phyloP scores from a whole-genome alignment of 2,329 filamentous ascomycete species.

The Fusarium continuum region DNA sequence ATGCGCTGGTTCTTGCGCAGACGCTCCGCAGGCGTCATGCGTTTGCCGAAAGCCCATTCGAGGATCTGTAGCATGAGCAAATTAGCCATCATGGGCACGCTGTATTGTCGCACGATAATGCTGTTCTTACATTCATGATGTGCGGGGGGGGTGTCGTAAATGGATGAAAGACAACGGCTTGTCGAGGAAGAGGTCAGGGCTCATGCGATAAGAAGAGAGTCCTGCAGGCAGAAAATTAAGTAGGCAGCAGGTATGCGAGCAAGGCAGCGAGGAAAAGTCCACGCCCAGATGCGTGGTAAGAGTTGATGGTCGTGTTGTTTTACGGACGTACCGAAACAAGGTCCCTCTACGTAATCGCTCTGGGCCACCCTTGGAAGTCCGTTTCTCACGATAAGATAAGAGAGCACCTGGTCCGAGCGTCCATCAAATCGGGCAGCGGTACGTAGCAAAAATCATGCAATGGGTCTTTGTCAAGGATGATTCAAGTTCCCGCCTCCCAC shows the following conservation, averaged over 20 bases:
- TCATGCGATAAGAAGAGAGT: neutral
- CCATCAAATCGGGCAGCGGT: slow-evolving; percentile 41
- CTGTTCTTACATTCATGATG: slow-evolving; percentile 44
- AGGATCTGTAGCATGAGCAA: slow-evolving; percentile 71
- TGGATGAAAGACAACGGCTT: neutral
- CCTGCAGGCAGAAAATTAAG: neutral
- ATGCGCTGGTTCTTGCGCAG: slow-evolving; percentile 94
- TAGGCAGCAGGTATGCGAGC: slow-evolving; percentile 4
- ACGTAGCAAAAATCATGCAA: slow-evolving; percentile 48
- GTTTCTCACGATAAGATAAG: slow-evolving; percentile 42
- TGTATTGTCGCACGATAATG: slow-evolving; percentile 28
- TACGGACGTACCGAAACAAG: slow-evolving; percentile 31
- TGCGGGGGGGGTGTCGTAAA: slow-evolving; percentile 26
- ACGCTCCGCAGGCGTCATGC: slow-evolving; percentile 95
- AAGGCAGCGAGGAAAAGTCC: slow-evolving; percentile 35
- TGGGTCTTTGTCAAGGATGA: slow-evolving; percentile 34
- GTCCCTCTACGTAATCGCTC: slow-evolving; percentile 28
- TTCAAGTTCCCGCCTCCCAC: slow-evolving; percentile 38
- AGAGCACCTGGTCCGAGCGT: slow-evolving; percentile 25
- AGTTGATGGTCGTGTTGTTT: slow-evolving; percentile 17
- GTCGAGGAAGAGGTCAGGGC: neutral
- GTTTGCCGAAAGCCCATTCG: slow-evolving; percentile 99
- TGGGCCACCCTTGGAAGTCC: slow-evolving; percentile 15
- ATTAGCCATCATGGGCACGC: slow-evolving; percentile 32
- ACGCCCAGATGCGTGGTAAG: slow-evolving; percentile 28